A percentile compares a stretch with the other conserved stretches of the same genome.
phyloP scores from a whole-genome alignment of 2,329 filamentous ascomycete species.

The Fusarium incarnatum region DNA sequence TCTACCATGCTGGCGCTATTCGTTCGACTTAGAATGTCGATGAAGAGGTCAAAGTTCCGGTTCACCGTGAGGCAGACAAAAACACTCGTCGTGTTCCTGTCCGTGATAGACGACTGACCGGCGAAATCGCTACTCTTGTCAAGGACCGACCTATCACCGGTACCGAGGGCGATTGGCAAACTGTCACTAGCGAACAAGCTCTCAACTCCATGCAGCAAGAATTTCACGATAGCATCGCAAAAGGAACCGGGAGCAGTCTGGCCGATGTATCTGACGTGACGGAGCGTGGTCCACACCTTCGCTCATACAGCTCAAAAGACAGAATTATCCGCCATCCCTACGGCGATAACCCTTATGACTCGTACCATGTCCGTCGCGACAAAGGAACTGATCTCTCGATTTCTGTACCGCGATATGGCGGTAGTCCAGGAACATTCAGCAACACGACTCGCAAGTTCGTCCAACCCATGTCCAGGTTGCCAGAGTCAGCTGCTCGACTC shows the following conservation, averaged over 20 bases:
- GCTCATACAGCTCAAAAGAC: constrained; percentile 42
- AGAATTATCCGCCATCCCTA: constrained; percentile 47
- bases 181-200: constrained; percentile 49
- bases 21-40: constrained; percentile 56
- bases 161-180: constrained; percentile 52
- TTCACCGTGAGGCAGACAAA: constrained; percentile 37
- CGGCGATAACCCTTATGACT: constrained; percentile 3
- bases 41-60: constrained; percentile 53
- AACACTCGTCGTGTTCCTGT: constrained; percentile 1
- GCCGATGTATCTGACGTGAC: constrained; percentile 58
- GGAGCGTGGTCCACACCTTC: constrained; percentile 30
- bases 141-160: constrained; percentile 31
- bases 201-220: constrained; percentile 38
- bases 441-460: constrained; percentile 41
- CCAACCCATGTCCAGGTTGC: constrained; percentile 37
- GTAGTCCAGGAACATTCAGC: constrained; percentile 16
- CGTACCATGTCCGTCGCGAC: constrained; percentile 42
- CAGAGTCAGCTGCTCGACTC: constrained; percentile 44
- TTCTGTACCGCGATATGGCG: constrained; percentile 40
- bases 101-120: constrained; percentile 20
- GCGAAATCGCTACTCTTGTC: constrained; percentile 37
- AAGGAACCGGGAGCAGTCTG: constrained; percentile 57
- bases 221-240: constrained; percentile 42
- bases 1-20: constrained; percentile 54
- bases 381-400: constrained; percentile 35